Evolutionary conservation across 2,329 filamentous ascomycete species (phyloP), one percentile per base, ranked within the genome.

Genomic region (Cordyceps cicadae): DNA sequence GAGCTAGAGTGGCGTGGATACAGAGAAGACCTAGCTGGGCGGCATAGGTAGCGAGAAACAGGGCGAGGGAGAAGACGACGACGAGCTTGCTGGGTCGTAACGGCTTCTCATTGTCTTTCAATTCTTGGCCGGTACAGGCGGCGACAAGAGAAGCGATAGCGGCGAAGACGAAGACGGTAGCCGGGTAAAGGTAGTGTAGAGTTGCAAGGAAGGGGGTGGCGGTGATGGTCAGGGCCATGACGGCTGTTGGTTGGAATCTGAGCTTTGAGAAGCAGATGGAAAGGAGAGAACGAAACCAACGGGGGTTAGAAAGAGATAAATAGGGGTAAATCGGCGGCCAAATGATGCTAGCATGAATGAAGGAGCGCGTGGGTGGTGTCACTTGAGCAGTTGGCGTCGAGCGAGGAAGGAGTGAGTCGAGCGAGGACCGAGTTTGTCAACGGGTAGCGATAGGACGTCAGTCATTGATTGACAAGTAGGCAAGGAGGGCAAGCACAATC

Each of bases 121-220:
- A 75, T 26, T 78, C 79, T 65, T 83, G 79, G 29, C 86, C 72
- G 19, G 77, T 81, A 69, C 79, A 84, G 43, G 81, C 72, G 4
- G 80, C 80, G 56, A 83, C 65, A 34, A 77, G 70, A 26, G 77
- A 79, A 9, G 84, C 74, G 58, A 77, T 63, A 55, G 81, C 69
- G 69, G 85, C 88, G 71, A 82, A 87, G 59, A 76, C 53, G 66
- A 86, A 85, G 62, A 85, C 71, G 21, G 76, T 62, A 11, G 80
- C 75, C 12, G 87, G 85, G 64, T 83, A 86, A 9, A 77, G 71
- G 69, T 87, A 87, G 71, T 83, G 82, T 50, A 87, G 73, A 64
- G 73, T 72, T 51, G 73, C 70, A 60, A 80, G 70, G 63, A 74
- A 71, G 62, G 66, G 43, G 43, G 53, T 34, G 46, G 49, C 62